These are phyloP conservation scores for Allantophomopsis cytisporea DNA, from an alignment of 2,329 filamentous ascomycete genomes.

Conservation along the genomic window DNA sequence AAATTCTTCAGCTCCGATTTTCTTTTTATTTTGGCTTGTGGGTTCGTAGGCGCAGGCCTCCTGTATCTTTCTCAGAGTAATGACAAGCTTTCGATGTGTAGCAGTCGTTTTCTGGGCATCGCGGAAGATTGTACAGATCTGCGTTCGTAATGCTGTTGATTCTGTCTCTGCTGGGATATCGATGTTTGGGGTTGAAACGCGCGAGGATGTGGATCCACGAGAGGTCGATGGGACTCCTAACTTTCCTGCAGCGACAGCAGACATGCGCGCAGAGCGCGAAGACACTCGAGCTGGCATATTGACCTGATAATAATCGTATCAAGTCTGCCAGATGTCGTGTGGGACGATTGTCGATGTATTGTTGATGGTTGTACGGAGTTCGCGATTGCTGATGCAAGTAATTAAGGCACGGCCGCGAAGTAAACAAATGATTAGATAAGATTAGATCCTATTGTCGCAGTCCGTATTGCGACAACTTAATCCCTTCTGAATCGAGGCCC, in stretches of 20 bases:
- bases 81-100: conserved; percentile 77
- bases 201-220: conserved; percentile 25
- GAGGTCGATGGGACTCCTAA: conserved; percentile 18
- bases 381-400: neutral
- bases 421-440: neutral
- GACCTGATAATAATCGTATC: neutral
- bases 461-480: neutral
- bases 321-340: neutral
- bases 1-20: conserved; percentile 47
- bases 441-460: neutral
- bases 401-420: neutral
- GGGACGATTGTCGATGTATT: neutral
- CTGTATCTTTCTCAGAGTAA: conserved; percentile 81
- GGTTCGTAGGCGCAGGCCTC: conserved; percentile 66
- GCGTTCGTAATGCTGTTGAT: conserved; percentile 56
- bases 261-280: conserved; percentile 23
- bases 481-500: neutral
- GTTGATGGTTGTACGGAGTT: neutral
- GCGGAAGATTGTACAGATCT: conserved; percentile 59
- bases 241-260: conserved; percentile 23
- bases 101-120: conserved; percentile 84
- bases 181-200: conserved; percentile 18
- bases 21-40: conserved; percentile 33
- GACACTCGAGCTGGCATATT: conserved; percentile 32
- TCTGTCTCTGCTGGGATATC: conserved; percentile 60